Conservation (phyloP, 2,329 filamentous ascomycete genomes). For the Zasmidium citrigriseum region DNA sequence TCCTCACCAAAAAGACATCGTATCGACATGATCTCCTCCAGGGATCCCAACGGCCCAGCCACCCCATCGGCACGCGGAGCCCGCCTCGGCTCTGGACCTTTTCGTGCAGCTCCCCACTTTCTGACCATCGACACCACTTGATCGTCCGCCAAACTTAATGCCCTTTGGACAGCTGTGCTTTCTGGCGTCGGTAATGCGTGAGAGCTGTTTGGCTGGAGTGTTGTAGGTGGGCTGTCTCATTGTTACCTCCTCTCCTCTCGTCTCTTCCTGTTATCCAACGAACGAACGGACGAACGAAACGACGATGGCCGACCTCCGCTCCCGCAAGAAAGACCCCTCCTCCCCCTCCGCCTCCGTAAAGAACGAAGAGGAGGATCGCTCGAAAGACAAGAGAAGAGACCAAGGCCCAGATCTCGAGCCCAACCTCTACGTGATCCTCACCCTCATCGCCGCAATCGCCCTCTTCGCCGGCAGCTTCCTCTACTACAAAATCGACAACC, state of each 20-base stretch:
- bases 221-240: too few species aligned
- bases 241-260: neutral
- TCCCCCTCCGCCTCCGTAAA: neutral
- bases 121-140: too few species aligned
- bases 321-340: neutral
- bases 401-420: conserved; percentile 21
- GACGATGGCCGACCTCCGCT: neutral
- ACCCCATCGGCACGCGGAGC: too few species aligned
- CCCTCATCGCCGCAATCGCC: conserved; percentile 17
- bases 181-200: neutral
- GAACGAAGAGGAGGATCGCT: conserved; percentile 16
- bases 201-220: neutral
- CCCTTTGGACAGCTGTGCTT: too few species aligned
- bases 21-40: too few species aligned
- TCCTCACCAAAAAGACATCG: too few species aligned
- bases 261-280: neutral
- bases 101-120: too few species aligned
- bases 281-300: neutral
- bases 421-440: conserved; percentile 21
- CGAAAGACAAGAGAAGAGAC: conserved; percentile 8
- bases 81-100: too few species aligned
- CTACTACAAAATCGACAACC: conserved; percentile 28
- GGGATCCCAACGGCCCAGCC: too few species aligned
- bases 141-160: too few species aligned
- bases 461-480: conserved; percentile 14